Conservation (phyloP, 202 grass and related monocot genomes). For the Cymbopogon flexuosus region DNA sequence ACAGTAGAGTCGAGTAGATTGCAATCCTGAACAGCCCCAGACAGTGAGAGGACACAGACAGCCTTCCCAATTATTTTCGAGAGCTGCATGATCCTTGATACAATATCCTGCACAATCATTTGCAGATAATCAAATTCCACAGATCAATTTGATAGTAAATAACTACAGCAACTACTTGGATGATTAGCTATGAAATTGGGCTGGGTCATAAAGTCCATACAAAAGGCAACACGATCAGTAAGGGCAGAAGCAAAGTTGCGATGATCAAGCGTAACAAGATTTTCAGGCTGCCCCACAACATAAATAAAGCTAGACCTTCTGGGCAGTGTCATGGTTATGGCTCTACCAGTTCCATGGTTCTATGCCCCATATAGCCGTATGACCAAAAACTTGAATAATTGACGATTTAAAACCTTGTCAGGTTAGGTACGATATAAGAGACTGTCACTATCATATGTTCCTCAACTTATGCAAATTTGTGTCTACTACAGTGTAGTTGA, state of each 20-base stretch:
- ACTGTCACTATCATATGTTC: background rate
- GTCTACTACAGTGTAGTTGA: background rate
- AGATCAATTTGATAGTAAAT: background rate
- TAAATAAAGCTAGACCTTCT: background rate
- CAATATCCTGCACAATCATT: constrained; percentile 42
- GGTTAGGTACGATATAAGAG: background rate
- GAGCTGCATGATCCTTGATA: constrained; percentile 33
- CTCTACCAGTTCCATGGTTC: too few species aligned
- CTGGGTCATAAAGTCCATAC: background rate
- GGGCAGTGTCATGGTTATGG: background rate
- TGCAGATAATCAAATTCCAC: background rate
- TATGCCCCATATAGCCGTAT: background rate
- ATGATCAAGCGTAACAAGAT: background rate
- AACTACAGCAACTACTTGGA: background rate
- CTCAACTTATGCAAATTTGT: background rate
- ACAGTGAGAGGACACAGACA: constrained; percentile 42
- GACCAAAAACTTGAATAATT: background rate
- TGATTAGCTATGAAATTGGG: background rate
- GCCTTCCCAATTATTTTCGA: constrained; percentile 32
- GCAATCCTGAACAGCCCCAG: constrained; percentile 39
- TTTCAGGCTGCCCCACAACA: too few species aligned
- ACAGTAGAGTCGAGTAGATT: constrained; percentile 44
- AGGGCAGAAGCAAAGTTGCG: background rate
- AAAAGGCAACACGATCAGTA: constrained; percentile 5
- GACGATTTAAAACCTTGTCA: background rate